Base-by-base conservation (phyloP, 208 protist species). In the Leishmania lainsoni region DNA sequence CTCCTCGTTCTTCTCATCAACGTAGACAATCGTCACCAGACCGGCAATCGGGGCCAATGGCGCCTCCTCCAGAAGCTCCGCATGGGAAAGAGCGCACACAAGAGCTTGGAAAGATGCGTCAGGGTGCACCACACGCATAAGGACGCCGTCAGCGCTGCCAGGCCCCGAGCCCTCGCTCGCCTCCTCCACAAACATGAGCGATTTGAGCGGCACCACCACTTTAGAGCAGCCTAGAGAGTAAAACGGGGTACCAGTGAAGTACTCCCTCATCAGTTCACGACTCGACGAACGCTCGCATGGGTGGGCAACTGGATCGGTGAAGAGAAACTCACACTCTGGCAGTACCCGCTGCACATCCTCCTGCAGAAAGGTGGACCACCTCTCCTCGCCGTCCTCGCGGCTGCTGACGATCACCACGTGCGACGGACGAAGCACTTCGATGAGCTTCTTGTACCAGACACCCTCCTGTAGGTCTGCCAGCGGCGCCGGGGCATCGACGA, bases 11-110 rank as follows among this genome's bases (percentile, higher is more conserved):
- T 90, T 85, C 79, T 90, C 91, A 76, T 96, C 92, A 42, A 97
- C 91, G 63, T 88, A 84, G 10, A 89, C 76, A 5, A 97, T 80
- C 6, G 92, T 76, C 48, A 94, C 75, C 35, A 95, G 82, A 3
- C 92, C 94, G 32, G 90, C 90, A n/a, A 94, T 82, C 0, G 91
- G 91, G 3, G 94, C 94, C 22, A 96, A 76, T 32, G 92, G 89
- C 32, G 92, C 92, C 84, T 97, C 94, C 68, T 95, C 94, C 8
- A 91, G 63, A 26, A 95, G 58, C 78, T 91, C 91, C 5, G 92
- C 94, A 75, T 97, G 92, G 3, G 94, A 97, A 3, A 97, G 80
- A 5, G 89, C 91, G 72, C 92, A 96, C 26, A 97, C 81, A n/a
- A 90, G 87, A 56, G 84, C 54, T 69, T 85, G 77, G 54, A 81